A percentile compares a stretch with the other conserved stretches of the same genome.
phyloP scores from a whole-genome alignment of 2,329 filamentous ascomycete genomes.

The Helotiales sp. region DNA sequence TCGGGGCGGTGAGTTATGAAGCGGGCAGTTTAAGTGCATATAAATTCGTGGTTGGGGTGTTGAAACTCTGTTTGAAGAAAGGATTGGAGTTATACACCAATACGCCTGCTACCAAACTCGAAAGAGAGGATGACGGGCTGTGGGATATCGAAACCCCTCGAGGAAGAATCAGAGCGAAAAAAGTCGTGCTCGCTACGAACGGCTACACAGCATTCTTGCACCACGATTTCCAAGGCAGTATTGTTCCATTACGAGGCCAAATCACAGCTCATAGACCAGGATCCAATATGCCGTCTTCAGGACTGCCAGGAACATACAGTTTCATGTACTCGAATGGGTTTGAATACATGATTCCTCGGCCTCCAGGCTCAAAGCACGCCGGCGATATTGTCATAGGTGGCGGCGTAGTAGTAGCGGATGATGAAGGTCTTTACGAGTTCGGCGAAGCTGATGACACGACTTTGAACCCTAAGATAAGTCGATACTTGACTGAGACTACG shows the following conservation, averaged over 20 bases:
- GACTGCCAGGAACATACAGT: conserved; percentile 45
- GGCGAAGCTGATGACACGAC: conserved; percentile 50
- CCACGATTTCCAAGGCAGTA: conserved; percentile 47
- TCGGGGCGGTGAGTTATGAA: conserved; percentile 38
- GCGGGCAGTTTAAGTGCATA: conserved; percentile 49
- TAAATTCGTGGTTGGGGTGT: conserved; percentile 35
- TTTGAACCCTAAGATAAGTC: conserved; percentile 35
- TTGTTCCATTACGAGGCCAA: conserved; percentile 57
- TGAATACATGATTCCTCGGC: conserved; percentile 69
- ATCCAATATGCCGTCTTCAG: conserved; percentile 33
- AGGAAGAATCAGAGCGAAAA: conserved; percentile 49
- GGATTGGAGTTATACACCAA: conserved; percentile 40
- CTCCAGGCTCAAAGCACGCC: conserved; percentile 48
- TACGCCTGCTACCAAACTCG: conserved; percentile 34
- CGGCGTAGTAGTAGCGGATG: conserved; percentile 25
- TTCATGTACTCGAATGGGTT: conserved; percentile 66
- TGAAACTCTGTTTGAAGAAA: conserved; percentile 33
- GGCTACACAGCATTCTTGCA: conserved; percentile 55
- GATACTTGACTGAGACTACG: conserved; percentile 35
- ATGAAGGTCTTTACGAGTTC: conserved; percentile 44
- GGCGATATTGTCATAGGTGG: conserved; percentile 45
- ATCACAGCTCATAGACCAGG: conserved; percentile 51
- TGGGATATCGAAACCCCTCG: conserved; percentile 51
- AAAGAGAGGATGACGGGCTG: conserved; percentile 25
- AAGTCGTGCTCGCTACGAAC: conserved; percentile 59